Evolutionary conservation across 148 eudicot genomes (phyloP), one percentile per base, ranked within the genome.

Genomic region (Rheum nobile): DNA sequence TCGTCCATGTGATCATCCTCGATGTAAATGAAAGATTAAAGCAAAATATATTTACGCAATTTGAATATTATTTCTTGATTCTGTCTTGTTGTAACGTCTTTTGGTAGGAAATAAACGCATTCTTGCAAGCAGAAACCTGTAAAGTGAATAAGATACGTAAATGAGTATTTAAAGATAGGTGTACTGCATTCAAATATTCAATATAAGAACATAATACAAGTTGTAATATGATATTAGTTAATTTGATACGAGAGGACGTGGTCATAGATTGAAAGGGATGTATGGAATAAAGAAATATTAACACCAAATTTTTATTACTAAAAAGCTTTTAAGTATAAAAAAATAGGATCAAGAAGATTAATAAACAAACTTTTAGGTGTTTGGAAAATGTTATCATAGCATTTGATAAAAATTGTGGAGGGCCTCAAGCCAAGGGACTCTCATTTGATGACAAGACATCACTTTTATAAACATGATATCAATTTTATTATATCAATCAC

Each of bases 71-170:
- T 34, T 65, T 65, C 70, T 65, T 65, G 70, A 65, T 83, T 78
- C 97, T 85, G 81, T 84, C 92, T 82, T 82, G 84, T 77, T 83
- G 83, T 39, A 84, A 74, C 78, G 80, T 78, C 79, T 91, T 89
- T 28, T 88, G 88, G 78, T 88, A 90, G 81, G 90, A 88, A n/a
- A 90, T 84, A 74, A 89, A 84, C 24, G 87, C 90, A 70, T 86
- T 89, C 73, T 90, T 90, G 82, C 88, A 88, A 0, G 97, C 91
- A 0, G 93, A 82, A 24, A 94, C 96, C 98, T 94, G 85, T 74
- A 80, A 6, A 72, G 34, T 55, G 16, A 57, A 39, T 11, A 38
- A n/a, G 67, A 22, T 21, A 38, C 34, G 52, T 4, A 14, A 14
- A 47, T 54, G 61, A 54, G 8, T 54, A 22, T 12, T 42, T 24